Percentiles rank a stretch among this genome's conserved stretches.
Conservation (phyloP, 805 yeast genomes). For the Saccharomycopsis babjevae region DNA sequence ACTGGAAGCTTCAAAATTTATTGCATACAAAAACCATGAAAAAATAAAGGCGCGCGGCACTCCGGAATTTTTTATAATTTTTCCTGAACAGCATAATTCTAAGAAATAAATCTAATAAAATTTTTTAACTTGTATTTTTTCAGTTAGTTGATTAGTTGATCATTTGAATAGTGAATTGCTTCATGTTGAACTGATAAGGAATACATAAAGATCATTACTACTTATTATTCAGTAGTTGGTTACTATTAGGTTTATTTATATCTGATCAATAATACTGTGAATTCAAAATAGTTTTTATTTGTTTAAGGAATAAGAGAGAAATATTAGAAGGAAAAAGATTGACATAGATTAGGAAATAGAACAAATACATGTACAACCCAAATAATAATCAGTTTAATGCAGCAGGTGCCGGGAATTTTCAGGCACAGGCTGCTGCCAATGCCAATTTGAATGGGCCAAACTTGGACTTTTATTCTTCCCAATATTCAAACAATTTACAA, state of each 20-base stretch:
- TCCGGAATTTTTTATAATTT: background rate
- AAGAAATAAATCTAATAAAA: background rate
- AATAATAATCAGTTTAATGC: background rate
- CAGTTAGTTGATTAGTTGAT: background rate
- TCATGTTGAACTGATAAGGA: no score
- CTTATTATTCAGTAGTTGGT: no score
- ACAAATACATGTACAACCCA: background rate
- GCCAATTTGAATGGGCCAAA: background rate
- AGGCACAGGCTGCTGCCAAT: background rate
- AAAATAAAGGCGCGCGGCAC: background rate
- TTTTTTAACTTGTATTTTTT: background rate
- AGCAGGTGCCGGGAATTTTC: background rate
- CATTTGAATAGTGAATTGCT: no score
- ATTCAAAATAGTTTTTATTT: no score
- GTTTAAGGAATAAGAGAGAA: no score
- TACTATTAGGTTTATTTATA: no score
- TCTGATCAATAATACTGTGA: no score
- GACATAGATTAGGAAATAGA: background rate
- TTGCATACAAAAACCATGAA: background rate
- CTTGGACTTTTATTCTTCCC: conserved; percentile 14
- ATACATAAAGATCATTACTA: no score
- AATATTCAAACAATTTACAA: conserved; percentile 3
- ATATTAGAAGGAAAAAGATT: no score
- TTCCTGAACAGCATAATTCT: background rate
- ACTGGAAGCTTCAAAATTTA: background rate